Conservation (phyloP, 164 flowering plant species). For the Vitis rotundifolia region DNA sequence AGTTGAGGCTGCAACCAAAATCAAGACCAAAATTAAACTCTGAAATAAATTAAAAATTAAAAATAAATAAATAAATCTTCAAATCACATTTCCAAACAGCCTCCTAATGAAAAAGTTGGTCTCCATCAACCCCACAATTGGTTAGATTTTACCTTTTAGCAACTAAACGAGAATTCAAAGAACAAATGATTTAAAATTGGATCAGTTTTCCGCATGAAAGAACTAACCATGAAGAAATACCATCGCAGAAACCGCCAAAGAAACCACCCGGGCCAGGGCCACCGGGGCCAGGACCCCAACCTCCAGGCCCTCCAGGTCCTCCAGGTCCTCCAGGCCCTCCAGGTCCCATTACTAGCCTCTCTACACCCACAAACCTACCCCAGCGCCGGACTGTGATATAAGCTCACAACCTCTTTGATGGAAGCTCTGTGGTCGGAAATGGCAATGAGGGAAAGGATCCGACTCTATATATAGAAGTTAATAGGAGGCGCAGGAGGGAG, state of each 20-base stretch:
- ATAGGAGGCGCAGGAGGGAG: too few species aligned
- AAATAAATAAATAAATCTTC: background rate
- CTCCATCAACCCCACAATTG: too few species aligned
- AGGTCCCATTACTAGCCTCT: conserved; percentile 9
- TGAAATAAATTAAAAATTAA: background rate
- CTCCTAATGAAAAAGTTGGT: background rate
- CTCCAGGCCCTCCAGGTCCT: conserved; percentile 26
- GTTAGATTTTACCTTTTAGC: too few species aligned
- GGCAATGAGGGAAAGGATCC: background rate
- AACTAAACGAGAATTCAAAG: too few species aligned
- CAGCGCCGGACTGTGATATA: too few species aligned
- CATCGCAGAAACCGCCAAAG: conserved; percentile 24
- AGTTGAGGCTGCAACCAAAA: conserved; percentile 20
- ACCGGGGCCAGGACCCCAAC: conserved; percentile 16
- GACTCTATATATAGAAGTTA: background rate
- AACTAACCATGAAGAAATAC: conserved; percentile 22
- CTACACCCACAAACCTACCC: background rate
- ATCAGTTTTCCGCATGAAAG: background rate
- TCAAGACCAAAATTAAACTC: background rate
- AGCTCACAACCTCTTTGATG: background rate
- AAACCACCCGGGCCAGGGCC: conserved; percentile 18
- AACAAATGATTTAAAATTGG: too few species aligned
- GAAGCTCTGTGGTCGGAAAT: background rate
- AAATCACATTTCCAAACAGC: too few species aligned
- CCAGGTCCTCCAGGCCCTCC: conserved; percentile 23